Percentiles rank a stretch among this genome's conserved stretches.
These are phyloP conservation scores for Saksenaea oblongispora DNA, from an alignment of 371 early-diverging fungal species.

Conservation along the genomic window DNA sequence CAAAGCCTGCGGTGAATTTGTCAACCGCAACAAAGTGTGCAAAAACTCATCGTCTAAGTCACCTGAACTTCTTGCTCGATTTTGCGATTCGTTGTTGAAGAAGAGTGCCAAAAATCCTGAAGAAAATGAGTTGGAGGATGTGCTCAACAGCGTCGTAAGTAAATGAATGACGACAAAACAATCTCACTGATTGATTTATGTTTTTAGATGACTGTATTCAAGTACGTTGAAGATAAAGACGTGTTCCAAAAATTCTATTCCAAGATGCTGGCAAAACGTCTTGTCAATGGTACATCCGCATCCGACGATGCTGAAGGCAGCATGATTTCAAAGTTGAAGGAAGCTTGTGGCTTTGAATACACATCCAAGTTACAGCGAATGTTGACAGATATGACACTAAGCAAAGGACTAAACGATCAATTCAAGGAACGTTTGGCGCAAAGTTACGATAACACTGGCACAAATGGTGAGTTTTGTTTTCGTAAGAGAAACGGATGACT, in stretches of 20 bases:
- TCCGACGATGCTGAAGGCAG: slow-evolving; percentile 76
- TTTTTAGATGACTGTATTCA: slow-evolving; percentile 72
- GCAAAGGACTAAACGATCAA: slow-evolving; percentile 67
- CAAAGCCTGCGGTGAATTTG: slow-evolving; percentile 90
- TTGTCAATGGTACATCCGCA: slow-evolving; percentile 73
- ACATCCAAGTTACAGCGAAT: slow-evolving; percentile 87
- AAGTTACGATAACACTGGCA: slow-evolving; percentile 41
- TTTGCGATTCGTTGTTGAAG: slow-evolving; percentile 81
- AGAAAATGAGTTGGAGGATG: slow-evolving; percentile 84
- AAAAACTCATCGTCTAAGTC: slow-evolving; percentile 70
- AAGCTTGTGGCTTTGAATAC: slow-evolving; percentile 86
- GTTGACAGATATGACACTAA: slow-evolving; percentile 87
- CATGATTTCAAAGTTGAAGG: slow-evolving; percentile 72
- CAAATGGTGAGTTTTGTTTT: slow-evolving; percentile 29
- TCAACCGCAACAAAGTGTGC: slow-evolving; percentile 88
- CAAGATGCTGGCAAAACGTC: slow-evolving; percentile 74
- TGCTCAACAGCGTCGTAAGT: slow-evolving; percentile 81
- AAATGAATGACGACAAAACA: background rate
- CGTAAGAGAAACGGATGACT: background rate
- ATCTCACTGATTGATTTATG: background rate
- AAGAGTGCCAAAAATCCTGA: slow-evolving; percentile 85
- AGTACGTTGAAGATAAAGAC: slow-evolving; percentile 89
- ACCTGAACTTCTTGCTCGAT: slow-evolving; percentile 85
- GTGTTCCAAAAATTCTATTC: slow-evolving; percentile 88
- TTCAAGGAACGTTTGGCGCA: slow-evolving; percentile 59